Conservation (phyloP, 768 basidiomycete genomes). For the Neoboletus brunneissimus region DNA sequence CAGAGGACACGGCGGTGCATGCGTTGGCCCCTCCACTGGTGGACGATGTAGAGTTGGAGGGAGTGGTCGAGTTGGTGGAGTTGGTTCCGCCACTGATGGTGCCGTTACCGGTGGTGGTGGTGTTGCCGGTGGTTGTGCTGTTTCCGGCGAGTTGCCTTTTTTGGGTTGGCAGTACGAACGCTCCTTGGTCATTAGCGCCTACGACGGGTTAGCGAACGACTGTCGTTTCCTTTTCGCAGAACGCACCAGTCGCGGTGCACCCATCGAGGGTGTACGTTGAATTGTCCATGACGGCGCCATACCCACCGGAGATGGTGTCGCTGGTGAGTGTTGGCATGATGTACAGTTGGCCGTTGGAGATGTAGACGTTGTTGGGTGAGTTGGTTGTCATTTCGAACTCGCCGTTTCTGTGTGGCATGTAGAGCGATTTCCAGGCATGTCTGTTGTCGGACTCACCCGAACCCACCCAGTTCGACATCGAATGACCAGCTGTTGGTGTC, state of each 20-base stretch:
- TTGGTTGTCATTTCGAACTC: conserved; percentile 58
- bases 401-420: conserved; percentile 36
- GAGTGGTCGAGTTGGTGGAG: conserved; percentile 22
- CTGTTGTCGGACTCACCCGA: conserved; percentile 33
- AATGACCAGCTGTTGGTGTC: conserved; percentile 44
- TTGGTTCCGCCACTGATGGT: conserved; percentile 15
- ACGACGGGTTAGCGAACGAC: background rate
- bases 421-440: background rate
- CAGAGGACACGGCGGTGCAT: conserved; percentile 45
- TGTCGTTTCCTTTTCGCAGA: background rate
- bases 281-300: conserved; percentile 39
- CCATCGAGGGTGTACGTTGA: conserved; percentile 35
- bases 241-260: conserved; percentile 30
- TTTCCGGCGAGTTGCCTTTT: conserved; percentile 28
- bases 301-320: conserved; percentile 40
- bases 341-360: conserved; percentile 50
- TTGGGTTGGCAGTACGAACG: conserved; percentile 16
- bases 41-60: conserved; percentile 21
- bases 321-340: conserved; percentile 59
- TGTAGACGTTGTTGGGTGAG: conserved; percentile 38
- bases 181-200: conserved; percentile 24
- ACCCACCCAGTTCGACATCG: conserved; percentile 55
- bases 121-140: background rate
- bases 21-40: conserved; percentile 10
- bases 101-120: conserved; percentile 1